A percentile compares a stretch with the other conserved stretches of the same genome.
phyloP scores from a whole-genome alignment of 257 asterid genomes.

The Anisodus acutangulus region DNA sequence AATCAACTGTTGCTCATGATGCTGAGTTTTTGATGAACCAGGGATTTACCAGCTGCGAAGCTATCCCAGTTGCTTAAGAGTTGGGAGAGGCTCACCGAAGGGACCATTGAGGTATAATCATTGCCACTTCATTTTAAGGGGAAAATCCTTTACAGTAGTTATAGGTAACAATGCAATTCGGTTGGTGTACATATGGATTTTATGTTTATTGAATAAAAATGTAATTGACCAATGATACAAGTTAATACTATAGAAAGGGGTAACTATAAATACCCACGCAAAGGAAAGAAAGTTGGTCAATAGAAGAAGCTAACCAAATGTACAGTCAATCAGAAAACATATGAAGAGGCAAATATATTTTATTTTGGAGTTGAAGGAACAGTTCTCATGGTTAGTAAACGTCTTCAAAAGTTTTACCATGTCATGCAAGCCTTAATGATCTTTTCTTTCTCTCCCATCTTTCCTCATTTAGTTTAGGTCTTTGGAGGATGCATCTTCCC shows the following conservation, averaged over 20 bases:
- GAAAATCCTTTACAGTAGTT: neutral
- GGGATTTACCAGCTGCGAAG: conserved; percentile 69
- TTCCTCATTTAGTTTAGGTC: neutral
- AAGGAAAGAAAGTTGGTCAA: neutral
- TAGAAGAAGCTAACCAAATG: neutral
- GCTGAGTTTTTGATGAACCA: conserved; percentile 35
- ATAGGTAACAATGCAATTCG: neutral
- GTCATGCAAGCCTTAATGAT: neutral
- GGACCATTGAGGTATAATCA: conserved; percentile 58
- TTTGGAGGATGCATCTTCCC: neutral
- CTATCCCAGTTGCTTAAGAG: conserved; percentile 61
- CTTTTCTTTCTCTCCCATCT: conserved; percentile 13
- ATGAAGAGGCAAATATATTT: neutral
- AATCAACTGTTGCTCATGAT: conserved; percentile 6
- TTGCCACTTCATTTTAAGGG: conserved; percentile 29
- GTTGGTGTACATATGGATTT: neutral
- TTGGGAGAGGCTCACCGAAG: conserved; percentile 71
- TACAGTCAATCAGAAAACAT: neutral
- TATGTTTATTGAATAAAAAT: conserved; percentile 18
- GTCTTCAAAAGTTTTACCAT: neutral
- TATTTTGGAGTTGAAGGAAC: conserved; percentile 15
- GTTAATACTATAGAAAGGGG: neutral
- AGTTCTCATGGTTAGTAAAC: neutral
- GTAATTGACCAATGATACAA: neutral
- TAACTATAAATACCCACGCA: neutral